A percentile compares a stretch with the other conserved stretches of the same genome.
phyloP scores from a whole-genome alignment of 2,329 filamentous ascomycete genomes.

The Atkinsonella texensis region DNA sequence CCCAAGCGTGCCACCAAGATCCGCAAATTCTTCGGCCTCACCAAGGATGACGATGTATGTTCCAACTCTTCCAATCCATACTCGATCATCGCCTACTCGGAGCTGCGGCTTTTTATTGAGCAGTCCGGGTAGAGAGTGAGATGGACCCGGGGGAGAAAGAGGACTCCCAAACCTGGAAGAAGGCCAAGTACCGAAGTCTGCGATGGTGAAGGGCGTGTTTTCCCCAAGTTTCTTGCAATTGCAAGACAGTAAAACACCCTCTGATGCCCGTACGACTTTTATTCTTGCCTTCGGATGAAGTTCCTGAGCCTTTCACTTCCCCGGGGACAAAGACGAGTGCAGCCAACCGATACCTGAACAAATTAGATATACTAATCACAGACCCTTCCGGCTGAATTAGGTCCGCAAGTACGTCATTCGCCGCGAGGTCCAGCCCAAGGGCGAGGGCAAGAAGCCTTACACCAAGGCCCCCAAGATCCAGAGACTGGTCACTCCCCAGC shows the following conservation, averaged over 20 bases:
- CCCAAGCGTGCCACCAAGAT: constrained; percentile 99
- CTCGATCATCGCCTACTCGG: constrained; percentile 60
- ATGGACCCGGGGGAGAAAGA: constrained; percentile 17
- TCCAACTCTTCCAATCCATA: constrained; percentile 39
- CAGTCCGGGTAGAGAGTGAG: constrained; percentile 50
- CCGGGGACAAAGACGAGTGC: constrained; percentile 14
- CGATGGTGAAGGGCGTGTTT: too few species aligned
- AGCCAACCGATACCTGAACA: neutral
- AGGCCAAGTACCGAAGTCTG: too few species aligned
- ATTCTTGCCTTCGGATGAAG: neutral
- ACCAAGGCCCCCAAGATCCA: constrained; percentile 99
- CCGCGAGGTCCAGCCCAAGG: constrained; percentile 93
- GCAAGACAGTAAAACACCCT: neutral
- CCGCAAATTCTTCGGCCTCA: constrained; percentile 98
- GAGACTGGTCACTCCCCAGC: constrained; percentile 97
- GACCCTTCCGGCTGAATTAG: constrained; percentile 34
- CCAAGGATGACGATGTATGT: constrained; percentile 99
- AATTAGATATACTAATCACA: constrained; percentile 24
- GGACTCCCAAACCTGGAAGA: neutral
- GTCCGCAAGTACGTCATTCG: constrained; percentile 99
- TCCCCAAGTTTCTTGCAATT: neutral
- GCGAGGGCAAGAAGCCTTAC: constrained; percentile 94
- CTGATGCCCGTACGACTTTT: neutral
- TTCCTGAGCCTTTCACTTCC: neutral
- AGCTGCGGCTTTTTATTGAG: constrained; percentile 31